A percentile compares a stretch with the other conserved stretches of the same genome.
phyloP scores from a whole-genome alignment of 2,329 filamentous ascomycete species.

The Colletotrichum tropicale region DNA sequence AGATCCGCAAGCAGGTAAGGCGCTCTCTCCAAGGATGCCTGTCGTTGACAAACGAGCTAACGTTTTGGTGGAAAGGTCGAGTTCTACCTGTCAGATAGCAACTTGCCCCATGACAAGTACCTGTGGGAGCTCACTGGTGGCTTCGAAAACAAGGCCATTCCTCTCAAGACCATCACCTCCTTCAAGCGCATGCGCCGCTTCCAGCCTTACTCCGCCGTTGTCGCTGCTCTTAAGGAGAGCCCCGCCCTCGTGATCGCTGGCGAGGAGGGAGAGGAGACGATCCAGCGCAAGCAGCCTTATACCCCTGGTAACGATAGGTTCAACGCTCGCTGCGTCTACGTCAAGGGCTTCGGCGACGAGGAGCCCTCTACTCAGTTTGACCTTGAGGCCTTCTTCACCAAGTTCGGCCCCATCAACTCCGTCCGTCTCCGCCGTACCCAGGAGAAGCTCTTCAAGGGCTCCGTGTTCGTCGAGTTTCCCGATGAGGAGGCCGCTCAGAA shows the following conservation, averaged over 20 bases:
- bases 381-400: constrained; percentile 88
- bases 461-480: constrained; percentile 92
- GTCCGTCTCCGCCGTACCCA: constrained; percentile 84
- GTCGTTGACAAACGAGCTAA: neutral
- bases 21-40: neutral
- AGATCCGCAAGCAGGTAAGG: constrained; percentile 82
- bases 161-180: constrained; percentile 76
- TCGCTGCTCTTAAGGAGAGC: constrained; percentile 83
- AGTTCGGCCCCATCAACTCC: constrained; percentile 78
- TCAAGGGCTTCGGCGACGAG: constrained; percentile 92
- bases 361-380: constrained; percentile 87
- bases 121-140: constrained; percentile 81
- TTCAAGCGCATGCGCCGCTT: constrained; percentile 98
- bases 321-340: constrained; percentile 82
- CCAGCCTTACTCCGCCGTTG: constrained; percentile 83
- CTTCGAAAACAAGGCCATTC: constrained; percentile 79
- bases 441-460: constrained; percentile 87
- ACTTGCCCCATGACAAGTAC: constrained; percentile 88
- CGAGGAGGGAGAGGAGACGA: constrained; percentile 70
- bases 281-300: constrained; percentile 79
- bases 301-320: constrained; percentile 65
- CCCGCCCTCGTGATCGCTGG: constrained; percentile 75
- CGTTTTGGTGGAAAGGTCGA: constrained; percentile 67
- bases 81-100: constrained; percentile 94
- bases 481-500: constrained; percentile 78